These are phyloP conservation scores for Xerocomellus chrysenteron DNA, from an alignment of 768 basidiomycete species.

Conservation along the genomic window DNA sequence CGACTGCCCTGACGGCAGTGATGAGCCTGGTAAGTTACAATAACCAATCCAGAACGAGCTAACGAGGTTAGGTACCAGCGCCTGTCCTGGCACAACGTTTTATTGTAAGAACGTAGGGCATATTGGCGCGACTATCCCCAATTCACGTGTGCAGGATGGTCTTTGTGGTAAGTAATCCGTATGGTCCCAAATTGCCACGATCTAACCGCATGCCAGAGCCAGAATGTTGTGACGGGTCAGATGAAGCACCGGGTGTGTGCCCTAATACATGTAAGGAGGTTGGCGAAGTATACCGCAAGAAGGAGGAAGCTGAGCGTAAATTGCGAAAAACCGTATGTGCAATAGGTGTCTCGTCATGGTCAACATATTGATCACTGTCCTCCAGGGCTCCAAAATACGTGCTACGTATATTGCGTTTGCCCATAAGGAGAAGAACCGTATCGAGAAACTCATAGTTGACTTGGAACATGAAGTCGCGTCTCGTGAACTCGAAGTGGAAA, in stretches of 20 bases:
- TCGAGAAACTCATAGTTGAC: slow-evolving; percentile 62
- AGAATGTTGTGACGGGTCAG: slow-evolving; percentile 95
- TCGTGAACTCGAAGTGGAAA: slow-evolving; percentile 70
- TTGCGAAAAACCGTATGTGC: slow-evolving; percentile 71
- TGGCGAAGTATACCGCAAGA: slow-evolving; percentile 66
- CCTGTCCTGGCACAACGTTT: slow-evolving; percentile 74
- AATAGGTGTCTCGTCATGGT: neutral
- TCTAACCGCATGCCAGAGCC: slow-evolving; percentile 53
- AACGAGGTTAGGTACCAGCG: slow-evolving; percentile 66
- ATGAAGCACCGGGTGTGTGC: slow-evolving; percentile 83
- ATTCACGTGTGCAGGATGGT: slow-evolving; percentile 87
- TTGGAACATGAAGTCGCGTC: slow-evolving; percentile 56
- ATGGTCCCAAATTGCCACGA: neutral
- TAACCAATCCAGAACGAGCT: slow-evolving; percentile 6
- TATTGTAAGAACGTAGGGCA: slow-evolving; percentile 89
- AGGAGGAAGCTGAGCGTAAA: slow-evolving; percentile 72
- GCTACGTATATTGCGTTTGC: slow-evolving; percentile 85
- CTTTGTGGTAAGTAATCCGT: slow-evolving; percentile 72
- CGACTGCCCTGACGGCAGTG: slow-evolving; percentile 92
- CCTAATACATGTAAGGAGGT: slow-evolving; percentile 72
- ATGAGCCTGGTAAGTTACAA: slow-evolving; percentile 73
- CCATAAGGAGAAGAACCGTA: slow-evolving; percentile 81
- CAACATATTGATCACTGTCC: neutral
- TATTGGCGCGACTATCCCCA: slow-evolving; percentile 73
- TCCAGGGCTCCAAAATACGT: slow-evolving; percentile 88